A percentile compares a stretch with the other conserved stretches of the same genome.
Evolutionary conservation across 2,329 filamentous ascomycete species (phyloP).

Genomic region (Orbilia ellipsospora): DNA sequence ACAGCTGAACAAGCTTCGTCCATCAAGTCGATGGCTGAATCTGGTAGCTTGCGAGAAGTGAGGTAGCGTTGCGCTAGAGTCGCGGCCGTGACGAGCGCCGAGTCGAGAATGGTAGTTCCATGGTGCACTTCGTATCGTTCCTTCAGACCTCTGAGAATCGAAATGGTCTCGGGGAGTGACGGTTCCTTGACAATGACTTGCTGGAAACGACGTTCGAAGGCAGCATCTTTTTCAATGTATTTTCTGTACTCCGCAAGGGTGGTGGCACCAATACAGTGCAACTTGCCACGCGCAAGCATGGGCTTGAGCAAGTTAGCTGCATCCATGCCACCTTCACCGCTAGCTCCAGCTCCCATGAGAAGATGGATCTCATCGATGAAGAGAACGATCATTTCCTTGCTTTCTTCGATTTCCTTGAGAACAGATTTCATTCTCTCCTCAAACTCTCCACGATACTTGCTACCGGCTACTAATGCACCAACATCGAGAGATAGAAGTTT

Average conservation of each 20-base stretch:
- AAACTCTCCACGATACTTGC: slow-evolving; percentile 98
- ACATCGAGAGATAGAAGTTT: slow-evolving; percentile 95
- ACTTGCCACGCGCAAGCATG: slow-evolving; percentile 94
- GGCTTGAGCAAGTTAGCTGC: slow-evolving; percentile 97
- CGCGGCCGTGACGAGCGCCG: slow-evolving; percentile 89
- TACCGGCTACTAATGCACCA: slow-evolving; percentile 91
- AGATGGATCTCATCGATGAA: slow-evolving; percentile 99
- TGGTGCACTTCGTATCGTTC: slow-evolving; percentile 98
- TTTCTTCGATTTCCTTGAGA: slow-evolving; percentile 92
- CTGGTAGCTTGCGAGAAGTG: slow-evolving; percentile 87
- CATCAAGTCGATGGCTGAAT: slow-evolving; percentile 95
- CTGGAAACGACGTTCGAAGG: slow-evolving; percentile 98
- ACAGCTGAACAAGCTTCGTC: slow-evolving; percentile 98
- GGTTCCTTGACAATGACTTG: slow-evolving; percentile 98
- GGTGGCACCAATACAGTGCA: slow-evolving; percentile 98
- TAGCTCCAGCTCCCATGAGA: slow-evolving; percentile 95
- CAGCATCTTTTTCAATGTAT: slow-evolving; percentile 98
- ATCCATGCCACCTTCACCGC: slow-evolving; percentile 97
- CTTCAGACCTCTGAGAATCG: slow-evolving; percentile 97
- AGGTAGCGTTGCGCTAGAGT: slow-evolving; percentile 92
- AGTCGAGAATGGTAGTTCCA: slow-evolving; percentile 94
- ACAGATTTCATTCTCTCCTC: slow-evolving; percentile 99
- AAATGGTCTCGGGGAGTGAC: slow-evolving; percentile 86
- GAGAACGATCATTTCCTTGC: slow-evolving; percentile 95
- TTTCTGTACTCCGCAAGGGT: slow-evolving; percentile 96